phyloP scores from a whole-genome alignment of 2,329 filamentous ascomycete species.

The Aureobasidium musti region DNA sequence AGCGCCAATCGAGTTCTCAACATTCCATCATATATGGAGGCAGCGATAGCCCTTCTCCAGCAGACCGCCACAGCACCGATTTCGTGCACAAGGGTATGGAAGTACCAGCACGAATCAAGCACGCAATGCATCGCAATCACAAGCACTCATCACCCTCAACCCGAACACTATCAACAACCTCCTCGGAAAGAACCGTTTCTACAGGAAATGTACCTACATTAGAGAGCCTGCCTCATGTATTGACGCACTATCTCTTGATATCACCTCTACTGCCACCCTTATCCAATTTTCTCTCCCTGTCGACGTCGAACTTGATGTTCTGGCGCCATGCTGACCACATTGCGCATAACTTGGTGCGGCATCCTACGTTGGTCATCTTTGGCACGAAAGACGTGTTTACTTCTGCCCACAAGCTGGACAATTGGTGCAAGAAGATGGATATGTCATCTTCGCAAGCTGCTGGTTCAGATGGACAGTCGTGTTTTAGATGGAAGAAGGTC shows the following conservation, averaged over 20 bases:
- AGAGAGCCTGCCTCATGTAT: constrained; percentile 31
- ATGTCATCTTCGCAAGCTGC: constrained; percentile 31
- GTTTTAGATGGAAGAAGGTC: constrained; percentile 50
- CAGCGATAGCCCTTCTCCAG: constrained; percentile 39
- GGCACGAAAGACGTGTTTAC: constrained; percentile 77
- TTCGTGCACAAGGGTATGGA: constrained; percentile 32
- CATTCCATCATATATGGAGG: constrained; percentile 45
- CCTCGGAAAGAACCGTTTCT: constrained; percentile 6
- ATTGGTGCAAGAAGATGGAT: constrained; percentile 64
- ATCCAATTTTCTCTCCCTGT: constrained; percentile 40
- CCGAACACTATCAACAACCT: not conserved
- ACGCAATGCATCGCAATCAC: constrained; percentile 35
- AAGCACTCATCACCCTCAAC: not conserved
- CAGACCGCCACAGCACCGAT: constrained; percentile 5
- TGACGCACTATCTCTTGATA: constrained; percentile 48
- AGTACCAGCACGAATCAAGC: constrained; percentile 40
- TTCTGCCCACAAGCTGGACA: constrained; percentile 61
- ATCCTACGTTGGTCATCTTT: constrained; percentile 69
- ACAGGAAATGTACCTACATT: constrained; percentile 32
- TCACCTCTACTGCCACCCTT: constrained; percentile 52
- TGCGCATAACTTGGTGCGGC: constrained; percentile 49
- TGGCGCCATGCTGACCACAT: constrained; percentile 29
- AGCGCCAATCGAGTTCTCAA: constrained; percentile 31
- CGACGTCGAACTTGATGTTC: constrained; percentile 35
- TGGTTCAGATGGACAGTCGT: constrained; percentile 32